Percentiles rank a stretch among this genome's conserved stretches.
Conservation (phyloP, 192 early-diverging fungal species). For the Gonapodya sp. region DNA sequence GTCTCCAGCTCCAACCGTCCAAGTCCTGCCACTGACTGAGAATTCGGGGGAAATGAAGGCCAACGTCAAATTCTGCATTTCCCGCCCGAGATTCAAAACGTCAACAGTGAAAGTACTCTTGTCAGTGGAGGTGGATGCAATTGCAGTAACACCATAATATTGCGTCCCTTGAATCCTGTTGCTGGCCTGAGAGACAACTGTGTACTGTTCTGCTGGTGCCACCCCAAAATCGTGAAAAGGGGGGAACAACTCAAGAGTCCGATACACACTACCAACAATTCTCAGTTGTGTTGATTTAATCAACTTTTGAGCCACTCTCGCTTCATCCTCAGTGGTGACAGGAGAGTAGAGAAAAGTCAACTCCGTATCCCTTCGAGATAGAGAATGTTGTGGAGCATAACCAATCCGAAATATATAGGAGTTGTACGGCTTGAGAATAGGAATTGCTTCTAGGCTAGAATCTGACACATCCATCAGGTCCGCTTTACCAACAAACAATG, state of each 20-base stretch:
- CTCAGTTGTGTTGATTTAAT: constrained; percentile 28
- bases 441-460: background rate
- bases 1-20: constrained; percentile 41
- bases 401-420: background rate
- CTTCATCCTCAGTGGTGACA: background rate
- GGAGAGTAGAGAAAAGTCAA: background rate
- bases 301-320: background rate
- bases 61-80: constrained; percentile 43
- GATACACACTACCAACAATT: constrained; percentile 31
- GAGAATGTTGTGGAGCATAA: background rate
- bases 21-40: constrained; percentile 33
- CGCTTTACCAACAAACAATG: background rate
- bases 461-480: background rate
- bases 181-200: background rate
- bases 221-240: constrained; percentile 41
- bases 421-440: background rate
- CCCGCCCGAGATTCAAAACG: constrained; percentile 43
- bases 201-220: constrained; percentile 29
- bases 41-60: constrained; percentile 37
- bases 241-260: constrained; percentile 40
- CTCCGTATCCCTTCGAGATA: background rate
- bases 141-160: background rate
- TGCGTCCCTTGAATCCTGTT: background rate
- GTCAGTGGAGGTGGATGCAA: background rate
- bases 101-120: constrained; percentile 16